These are phyloP conservation scores for Calocera cornea DNA, from an alignment of 768 basidiomycete genomes.

Conservation along the genomic window DNA sequence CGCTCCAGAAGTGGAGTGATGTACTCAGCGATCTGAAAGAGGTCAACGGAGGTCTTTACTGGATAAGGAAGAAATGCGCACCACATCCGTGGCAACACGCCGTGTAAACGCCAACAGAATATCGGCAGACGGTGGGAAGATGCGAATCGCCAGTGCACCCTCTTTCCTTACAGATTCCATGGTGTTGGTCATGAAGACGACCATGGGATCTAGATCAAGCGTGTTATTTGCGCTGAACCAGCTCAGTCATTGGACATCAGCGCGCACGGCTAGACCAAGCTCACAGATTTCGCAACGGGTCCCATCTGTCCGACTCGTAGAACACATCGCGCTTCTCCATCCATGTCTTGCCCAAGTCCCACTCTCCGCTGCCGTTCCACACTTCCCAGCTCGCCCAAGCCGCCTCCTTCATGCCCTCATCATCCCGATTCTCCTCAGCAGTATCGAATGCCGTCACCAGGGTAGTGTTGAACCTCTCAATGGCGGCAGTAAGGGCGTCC, in stretches of 20 bases:
- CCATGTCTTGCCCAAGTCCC: slow-evolving; percentile 94
- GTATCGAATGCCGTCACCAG: slow-evolving; percentile 78
- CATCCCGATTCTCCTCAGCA: slow-evolving; percentile 64
- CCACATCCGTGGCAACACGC: slow-evolving; percentile 68
- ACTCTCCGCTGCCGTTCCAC: slow-evolving; percentile 44
- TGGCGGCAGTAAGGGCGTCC: slow-evolving; percentile 55
- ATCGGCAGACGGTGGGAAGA: slow-evolving; percentile 69
- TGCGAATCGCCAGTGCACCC: slow-evolving; percentile 64
- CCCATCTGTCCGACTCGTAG: slow-evolving; percentile 70
- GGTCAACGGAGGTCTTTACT: background rate
- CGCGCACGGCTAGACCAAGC: slow-evolving; percentile 21
- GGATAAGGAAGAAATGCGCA: slow-evolving; percentile 21
- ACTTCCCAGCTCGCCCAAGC: slow-evolving; percentile 81
- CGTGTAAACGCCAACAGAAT: slow-evolving; percentile 76
- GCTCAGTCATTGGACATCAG: background rate
- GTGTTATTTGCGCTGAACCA: slow-evolving; percentile 35
- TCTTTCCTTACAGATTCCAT: slow-evolving; percentile 54
- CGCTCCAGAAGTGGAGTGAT: slow-evolving; percentile 60
- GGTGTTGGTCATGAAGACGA: slow-evolving; percentile 65
- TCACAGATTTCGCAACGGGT: slow-evolving; percentile 53
- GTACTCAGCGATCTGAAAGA: slow-evolving; percentile 67
- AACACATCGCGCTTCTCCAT: slow-evolving; percentile 90
- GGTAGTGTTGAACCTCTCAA: slow-evolving; percentile 78
- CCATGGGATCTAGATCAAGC: slow-evolving; percentile 88
- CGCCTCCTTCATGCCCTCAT: slow-evolving; percentile 63